phyloP scores from a whole-genome alignment of 306 rosid species.

The Cercis canadensis region DNA sequence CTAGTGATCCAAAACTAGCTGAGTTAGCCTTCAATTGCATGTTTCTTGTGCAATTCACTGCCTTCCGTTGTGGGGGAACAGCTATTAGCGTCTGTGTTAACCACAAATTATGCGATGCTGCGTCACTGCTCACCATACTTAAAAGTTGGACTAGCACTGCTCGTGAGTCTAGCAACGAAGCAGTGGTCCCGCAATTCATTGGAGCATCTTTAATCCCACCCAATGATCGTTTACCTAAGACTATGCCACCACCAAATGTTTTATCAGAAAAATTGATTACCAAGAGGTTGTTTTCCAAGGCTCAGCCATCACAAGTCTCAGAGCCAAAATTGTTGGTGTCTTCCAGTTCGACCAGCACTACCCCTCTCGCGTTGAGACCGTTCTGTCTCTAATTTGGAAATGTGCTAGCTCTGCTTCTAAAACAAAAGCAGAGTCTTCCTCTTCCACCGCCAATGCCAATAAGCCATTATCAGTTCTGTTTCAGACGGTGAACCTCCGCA shows the following conservation, averaged over 20 bases:
- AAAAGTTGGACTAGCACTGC: neutral
- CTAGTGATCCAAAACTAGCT: neutral
- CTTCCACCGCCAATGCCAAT: too few relatives aligned
- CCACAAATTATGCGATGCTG: constrained; percentile 33
- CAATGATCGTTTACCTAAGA: neutral
- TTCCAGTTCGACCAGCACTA: too few relatives aligned
- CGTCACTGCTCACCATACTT: neutral
- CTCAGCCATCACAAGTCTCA: neutral
- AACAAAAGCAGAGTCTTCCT: too few relatives aligned
- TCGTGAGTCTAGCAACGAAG: neutral
- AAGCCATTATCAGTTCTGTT: neutral
- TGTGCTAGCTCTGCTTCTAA: neutral
- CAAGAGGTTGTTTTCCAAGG: neutral
- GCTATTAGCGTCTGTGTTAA: constrained; percentile 31
- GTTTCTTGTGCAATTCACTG: constrained; percentile 31
- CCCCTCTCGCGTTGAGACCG: neutral
- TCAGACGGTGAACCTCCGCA: neutral
- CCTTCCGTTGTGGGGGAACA: constrained; percentile 35
- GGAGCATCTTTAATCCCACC: neutral
- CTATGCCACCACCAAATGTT: too few relatives aligned
- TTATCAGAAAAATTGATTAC: neutral
- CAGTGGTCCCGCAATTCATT: neutral
- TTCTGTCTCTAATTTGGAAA: neutral
- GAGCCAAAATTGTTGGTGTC: neutral
- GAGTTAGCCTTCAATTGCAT: neutral